Evolutionary conservation across 129 eudicot species (phyloP).

Genomic region (Oenanthe sinensis): DNA sequence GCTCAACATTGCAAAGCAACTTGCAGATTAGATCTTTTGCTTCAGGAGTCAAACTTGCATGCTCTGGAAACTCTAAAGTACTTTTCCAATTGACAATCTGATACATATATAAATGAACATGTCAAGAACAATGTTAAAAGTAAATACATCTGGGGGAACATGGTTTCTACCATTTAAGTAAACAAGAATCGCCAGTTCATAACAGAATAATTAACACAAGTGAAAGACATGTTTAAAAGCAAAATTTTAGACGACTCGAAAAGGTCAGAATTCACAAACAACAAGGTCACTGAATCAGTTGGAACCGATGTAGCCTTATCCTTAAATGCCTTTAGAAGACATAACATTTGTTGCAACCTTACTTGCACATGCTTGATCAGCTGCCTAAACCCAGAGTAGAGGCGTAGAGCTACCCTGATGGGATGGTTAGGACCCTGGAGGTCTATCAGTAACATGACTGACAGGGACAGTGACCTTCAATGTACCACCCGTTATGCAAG

Average conservation of each 20-base stretch:
- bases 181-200: neutral
- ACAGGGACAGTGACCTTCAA: neutral
- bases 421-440: neutral
- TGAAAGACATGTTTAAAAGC: neutral
- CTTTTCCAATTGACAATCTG: constrained; percentile 58
- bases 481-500: neutral
- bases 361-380: neutral
- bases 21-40: constrained; percentile 43
- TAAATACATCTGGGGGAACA: neutral
- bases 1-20: constrained; percentile 40
- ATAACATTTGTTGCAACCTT: neutral
- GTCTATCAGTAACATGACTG: neutral
- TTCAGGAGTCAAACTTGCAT: constrained; percentile 36
- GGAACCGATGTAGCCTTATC: neutral
- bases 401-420: neutral
- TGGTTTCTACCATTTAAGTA: neutral
- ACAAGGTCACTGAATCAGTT: constrained; percentile 6
- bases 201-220: neutral
- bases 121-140: neutral
- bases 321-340: neutral
- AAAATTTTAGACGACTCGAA: neutral
- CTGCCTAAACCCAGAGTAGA: neutral
- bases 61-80: constrained; percentile 39
- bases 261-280: neutral
- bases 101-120: neutral